Percentiles rank a stretch among this genome's conserved stretches.
Evolutionary conservation across 768 basidiomycete genomes (phyloP).

Genomic region (Naganishia onofrii): DNA sequence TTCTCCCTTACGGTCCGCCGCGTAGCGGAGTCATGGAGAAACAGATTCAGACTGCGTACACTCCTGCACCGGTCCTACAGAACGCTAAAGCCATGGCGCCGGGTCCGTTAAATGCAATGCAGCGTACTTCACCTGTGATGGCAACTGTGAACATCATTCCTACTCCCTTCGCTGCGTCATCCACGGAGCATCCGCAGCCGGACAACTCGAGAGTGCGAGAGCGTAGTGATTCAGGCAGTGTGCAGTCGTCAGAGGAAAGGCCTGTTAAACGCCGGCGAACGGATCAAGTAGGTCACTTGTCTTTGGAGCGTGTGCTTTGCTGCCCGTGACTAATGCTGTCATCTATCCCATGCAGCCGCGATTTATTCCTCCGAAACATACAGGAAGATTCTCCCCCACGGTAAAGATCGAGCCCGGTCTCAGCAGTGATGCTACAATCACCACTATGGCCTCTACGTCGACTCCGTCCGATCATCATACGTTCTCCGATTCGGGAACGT

Average conservation of each 20-base stretch:
- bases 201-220: background rate
- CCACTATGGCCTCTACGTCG: background rate
- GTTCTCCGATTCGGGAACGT: background rate
- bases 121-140: too few species aligned
- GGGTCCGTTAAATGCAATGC: too few species aligned
- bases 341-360: background rate
- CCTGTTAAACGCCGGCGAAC: conserved; percentile 8
- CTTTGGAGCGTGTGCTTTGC: too few species aligned
- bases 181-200: too few species aligned
- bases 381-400: background rate
- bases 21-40: background rate
- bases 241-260: background rate
- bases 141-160: too few species aligned
- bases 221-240: conserved; percentile 3
- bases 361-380: background rate
- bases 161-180: too few species aligned
- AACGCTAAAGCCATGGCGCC: background rate
- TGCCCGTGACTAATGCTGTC: background rate
- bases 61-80: background rate
- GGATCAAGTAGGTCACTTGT: background rate
- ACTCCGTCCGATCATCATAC: background rate
- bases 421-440: background rate
- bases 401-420: background rate
- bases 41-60: background rate
- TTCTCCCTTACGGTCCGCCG: background rate